Evolutionary conservation across 495 filamentous ascomycete genomes (phyloP).

Genomic region (Tuber calosporum): DNA sequence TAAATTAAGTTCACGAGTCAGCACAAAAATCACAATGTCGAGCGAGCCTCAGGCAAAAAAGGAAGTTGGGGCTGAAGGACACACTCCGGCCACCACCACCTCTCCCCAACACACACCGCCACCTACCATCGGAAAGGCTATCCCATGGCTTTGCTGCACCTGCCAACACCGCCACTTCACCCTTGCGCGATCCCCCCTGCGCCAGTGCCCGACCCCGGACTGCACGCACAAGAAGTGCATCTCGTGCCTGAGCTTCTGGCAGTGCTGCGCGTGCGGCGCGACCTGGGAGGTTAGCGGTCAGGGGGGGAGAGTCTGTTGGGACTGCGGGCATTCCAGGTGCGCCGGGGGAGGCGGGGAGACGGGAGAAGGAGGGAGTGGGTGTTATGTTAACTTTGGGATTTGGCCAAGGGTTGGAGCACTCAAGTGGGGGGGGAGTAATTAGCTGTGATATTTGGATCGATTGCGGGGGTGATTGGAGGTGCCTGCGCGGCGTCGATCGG

Average conservation of each 20-base stretch:
- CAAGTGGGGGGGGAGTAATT: neutral
- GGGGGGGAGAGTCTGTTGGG: neutral
- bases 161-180: neutral
- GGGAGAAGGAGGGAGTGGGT: neutral
- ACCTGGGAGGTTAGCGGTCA: neutral
- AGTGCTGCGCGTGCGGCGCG: neutral
- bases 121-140: neutral
- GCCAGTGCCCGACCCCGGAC: neutral
- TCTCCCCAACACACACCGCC: neutral
- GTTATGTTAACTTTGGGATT: neutral
- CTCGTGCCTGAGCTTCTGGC: constrained; percentile 2
- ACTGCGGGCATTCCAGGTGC: neutral
- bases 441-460: neutral
- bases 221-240: neutral
- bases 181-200: neutral
- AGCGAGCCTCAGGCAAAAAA: neutral
- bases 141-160: neutral
- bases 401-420: neutral
- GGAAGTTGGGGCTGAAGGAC: neutral
- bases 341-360: neutral
- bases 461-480: neutral
- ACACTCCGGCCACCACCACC: neutral
- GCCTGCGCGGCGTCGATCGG: neutral
- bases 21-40: neutral
- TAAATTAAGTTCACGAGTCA: neutral